Conservation (phyloP, 176 grass and related monocot species). For the Cocos nucifera region DNA sequence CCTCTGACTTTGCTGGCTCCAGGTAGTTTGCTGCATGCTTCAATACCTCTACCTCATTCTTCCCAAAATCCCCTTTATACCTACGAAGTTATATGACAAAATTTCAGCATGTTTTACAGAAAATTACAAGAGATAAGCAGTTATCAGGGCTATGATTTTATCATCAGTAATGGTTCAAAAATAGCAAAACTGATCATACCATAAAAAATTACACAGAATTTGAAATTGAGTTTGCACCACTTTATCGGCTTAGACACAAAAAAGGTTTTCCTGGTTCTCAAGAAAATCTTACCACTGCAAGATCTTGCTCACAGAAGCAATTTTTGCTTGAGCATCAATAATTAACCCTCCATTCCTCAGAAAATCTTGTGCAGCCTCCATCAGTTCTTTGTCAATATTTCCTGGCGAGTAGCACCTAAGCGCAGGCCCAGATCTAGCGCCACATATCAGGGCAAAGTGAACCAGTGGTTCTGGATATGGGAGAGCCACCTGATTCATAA, state of each 20-base stretch:
- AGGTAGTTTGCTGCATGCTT: conserved; percentile 93
- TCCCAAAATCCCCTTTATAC: conserved; percentile 86
- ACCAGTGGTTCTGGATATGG: conserved; percentile 80
- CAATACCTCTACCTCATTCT: conserved; percentile 71
- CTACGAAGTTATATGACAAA: conserved; percentile 23
- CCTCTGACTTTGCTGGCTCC: conserved; percentile 43
- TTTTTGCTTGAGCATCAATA: conserved; percentile 57
- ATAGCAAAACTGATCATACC: too few species aligned
- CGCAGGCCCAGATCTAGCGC: conserved; percentile 78
- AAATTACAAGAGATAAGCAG: too few species aligned
- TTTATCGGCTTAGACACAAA: too few species aligned
- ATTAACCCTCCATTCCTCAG: conserved; percentile 66
- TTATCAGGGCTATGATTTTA: too few species aligned
- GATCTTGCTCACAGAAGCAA: conserved; percentile 71
- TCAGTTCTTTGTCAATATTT: conserved; percentile 88
- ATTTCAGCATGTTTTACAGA: too few species aligned
- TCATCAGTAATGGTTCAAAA: too few species aligned
- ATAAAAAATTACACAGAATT: too few species aligned
- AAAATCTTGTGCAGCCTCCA: conserved; percentile 71
- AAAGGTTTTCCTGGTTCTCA: neutral
- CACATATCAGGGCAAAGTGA: conserved; percentile 95
- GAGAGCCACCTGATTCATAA: conserved; percentile 44
- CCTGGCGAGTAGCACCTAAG: conserved; percentile 83
- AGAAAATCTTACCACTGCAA: conserved; percentile 58
- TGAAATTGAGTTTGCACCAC: too few species aligned